phyloP scores from a whole-genome alignment of 1,284 basidiomycete species.

The Apiotrichum akiyoshidainum region DNA sequence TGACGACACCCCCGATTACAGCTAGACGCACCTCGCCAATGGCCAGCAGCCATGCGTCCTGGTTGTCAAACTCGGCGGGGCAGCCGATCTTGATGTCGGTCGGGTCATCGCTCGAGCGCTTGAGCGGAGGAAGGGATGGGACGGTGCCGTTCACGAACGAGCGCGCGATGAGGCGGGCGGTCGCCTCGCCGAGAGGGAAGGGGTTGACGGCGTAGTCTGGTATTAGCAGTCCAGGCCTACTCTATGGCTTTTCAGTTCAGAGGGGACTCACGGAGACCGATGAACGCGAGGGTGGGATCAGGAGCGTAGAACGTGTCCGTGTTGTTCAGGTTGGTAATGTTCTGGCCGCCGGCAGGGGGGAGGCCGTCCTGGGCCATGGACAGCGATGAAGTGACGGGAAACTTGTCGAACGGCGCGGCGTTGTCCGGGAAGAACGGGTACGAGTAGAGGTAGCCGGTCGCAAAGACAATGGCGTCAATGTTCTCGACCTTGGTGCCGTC shows the following conservation, averaged over 20 bases:
- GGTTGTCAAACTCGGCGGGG: conserved; percentile 25
- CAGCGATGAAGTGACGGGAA: conserved; percentile 19
- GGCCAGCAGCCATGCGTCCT: conserved; percentile 26
- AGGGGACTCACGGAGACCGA: conserved; percentile 37
- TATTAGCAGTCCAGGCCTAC: not conserved
- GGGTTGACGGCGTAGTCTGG: conserved; percentile 50
- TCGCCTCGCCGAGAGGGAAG: conserved; percentile 52
- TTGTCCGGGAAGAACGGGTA: conserved; percentile 47
- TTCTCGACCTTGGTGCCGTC: conserved; percentile 23
- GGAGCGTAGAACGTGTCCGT: conserved; percentile 43
- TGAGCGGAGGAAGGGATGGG: conserved; percentile 23
- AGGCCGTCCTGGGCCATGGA: conserved; percentile 12
- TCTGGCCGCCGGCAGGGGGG: conserved; percentile 21
- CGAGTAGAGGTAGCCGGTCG: conserved; percentile 53
- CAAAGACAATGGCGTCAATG: conserved; percentile 51
- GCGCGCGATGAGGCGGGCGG: conserved; percentile 42
- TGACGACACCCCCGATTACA: not conserved
- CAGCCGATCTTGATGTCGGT: conserved; percentile 19
- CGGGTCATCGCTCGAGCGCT: conserved; percentile 14
- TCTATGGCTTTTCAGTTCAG: too few species aligned
- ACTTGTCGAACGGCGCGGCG: conserved; percentile 17
- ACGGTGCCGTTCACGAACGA: conserved; percentile 15
- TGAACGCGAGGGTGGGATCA: conserved; percentile 48
- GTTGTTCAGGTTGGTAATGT: conserved; percentile 22
- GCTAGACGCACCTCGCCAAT: conserved; percentile 25